These are phyloP conservation scores for Xylaria hypoxylon DNA, from an alignment of 2,329 filamentous ascomycete genomes.

Conservation along the genomic window DNA sequence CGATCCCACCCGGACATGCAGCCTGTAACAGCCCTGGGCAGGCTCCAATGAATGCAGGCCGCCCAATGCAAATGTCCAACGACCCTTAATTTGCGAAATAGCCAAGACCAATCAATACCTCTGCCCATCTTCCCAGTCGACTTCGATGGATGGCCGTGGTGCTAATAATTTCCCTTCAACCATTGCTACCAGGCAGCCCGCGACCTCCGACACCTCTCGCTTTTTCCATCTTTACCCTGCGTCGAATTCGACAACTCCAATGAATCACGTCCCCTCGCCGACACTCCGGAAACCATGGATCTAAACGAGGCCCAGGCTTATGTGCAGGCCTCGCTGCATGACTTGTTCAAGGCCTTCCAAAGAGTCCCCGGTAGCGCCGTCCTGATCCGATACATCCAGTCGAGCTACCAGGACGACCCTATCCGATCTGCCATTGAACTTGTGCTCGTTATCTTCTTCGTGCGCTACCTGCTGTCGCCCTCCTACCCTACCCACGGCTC, in stretches of 20 bases:
- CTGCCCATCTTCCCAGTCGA: not conserved
- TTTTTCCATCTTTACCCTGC: not conserved
- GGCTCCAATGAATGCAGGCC: too few relatives aligned
- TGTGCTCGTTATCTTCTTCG: constrained; percentile 92
- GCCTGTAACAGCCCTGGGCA: constrained; percentile 19
- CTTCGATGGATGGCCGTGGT: not conserved
- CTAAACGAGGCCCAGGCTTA: constrained; percentile 70
- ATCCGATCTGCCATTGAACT: constrained; percentile 93
- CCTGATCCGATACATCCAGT: constrained; percentile 93
- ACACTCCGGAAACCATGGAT: constrained; percentile 62
- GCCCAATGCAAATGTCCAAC: constrained; percentile 7
- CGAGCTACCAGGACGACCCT: constrained; percentile 97
- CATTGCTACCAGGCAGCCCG: not conserved
- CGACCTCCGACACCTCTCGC: not conserved
- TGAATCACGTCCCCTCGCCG: constrained; percentile 23
- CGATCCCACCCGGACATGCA: not conserved
- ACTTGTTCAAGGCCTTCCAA: constrained; percentile 77
- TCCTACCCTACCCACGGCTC: constrained; percentile 93
- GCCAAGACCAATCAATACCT: too few relatives aligned
- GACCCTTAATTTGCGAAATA: constrained; percentile 27
- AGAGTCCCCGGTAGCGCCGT: constrained; percentile 94
- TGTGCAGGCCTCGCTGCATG: constrained; percentile 63
- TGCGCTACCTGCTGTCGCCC: constrained; percentile 90
- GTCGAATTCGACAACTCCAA: not conserved
- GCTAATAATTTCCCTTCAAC: not conserved